Evolutionary conservation across 208 protist genomes (phyloP).

Genomic region (Acanthamoeba healyi): DNA sequence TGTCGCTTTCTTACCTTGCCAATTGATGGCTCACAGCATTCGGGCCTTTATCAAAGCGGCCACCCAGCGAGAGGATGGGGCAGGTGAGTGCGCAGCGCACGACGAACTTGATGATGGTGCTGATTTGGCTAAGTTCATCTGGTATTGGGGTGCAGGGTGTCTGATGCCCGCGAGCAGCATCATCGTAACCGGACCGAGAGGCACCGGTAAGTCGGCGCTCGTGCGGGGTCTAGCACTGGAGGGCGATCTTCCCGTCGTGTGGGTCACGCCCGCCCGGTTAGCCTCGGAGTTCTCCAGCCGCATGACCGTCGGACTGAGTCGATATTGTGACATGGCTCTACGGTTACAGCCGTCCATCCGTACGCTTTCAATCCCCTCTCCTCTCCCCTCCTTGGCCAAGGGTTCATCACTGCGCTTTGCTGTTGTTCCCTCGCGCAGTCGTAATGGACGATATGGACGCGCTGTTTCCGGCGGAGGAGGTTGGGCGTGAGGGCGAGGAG

Average conservation of each 20-base stretch:
- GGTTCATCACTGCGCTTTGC: not conserved
- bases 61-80: no score
- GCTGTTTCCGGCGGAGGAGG: not conserved
- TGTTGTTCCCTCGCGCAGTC: not conserved
- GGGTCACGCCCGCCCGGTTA: slow-evolving; percentile 7
- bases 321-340: not conserved
- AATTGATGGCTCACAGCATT: no score
- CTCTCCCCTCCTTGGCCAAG: not conserved
- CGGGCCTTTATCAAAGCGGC: not conserved
- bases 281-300: not conserved
- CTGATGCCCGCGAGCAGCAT: not conserved
- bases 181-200: not conserved
- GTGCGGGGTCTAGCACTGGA: not conserved
- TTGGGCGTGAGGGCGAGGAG: slow-evolving; percentile 1
- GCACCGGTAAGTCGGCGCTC: slow-evolving; percentile 18
- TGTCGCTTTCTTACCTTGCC: not conserved
- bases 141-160: not conserved
- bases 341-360: not conserved
- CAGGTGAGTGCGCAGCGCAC: no score
- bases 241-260: not conserved
- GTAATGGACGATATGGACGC: slow-evolving; percentile 16
- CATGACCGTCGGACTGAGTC: not conserved
- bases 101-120: no score
- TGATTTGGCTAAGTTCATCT: no score
- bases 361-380: no score